Conservation (phyloP, 768 basidiomycete genomes). For the Myochromella boudieri region DNA sequence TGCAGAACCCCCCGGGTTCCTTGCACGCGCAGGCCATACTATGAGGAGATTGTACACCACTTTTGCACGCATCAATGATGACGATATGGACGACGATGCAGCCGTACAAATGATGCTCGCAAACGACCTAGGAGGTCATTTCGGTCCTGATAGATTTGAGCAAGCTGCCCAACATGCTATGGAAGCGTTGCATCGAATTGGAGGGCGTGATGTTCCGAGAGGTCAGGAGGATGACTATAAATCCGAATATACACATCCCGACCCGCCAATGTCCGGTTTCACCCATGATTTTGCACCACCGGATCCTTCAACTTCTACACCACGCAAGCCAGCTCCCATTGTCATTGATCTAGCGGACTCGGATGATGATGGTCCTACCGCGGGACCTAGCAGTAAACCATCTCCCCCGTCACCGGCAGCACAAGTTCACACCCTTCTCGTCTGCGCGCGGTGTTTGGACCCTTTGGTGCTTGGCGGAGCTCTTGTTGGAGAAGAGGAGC, state of each 20-base stretch:
- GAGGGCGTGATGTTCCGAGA: constrained; percentile 1
- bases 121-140: constrained; percentile 3
- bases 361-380: constrained; percentile 34
- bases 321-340: constrained; percentile 26
- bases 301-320: constrained; percentile 23
- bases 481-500: constrained; percentile 44
- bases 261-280: constrained; percentile 57
- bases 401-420: constrained; percentile 8
- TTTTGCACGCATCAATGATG: constrained; percentile 5
- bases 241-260: constrained; percentile 64
- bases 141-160: constrained; percentile 4
- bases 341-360: constrained; percentile 33
- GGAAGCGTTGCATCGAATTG: constrained; percentile 7
- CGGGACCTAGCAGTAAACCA: constrained; percentile 9
- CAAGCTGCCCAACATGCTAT: constrained; percentile 3
- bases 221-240: constrained; percentile 43
- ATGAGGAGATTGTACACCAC: constrained; percentile 15
- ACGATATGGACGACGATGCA: constrained; percentile 15
- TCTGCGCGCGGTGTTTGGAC: constrained; percentile 67
- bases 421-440: constrained; percentile 44
- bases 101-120: constrained; percentile 14
- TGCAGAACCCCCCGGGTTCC: constrained; percentile 15
- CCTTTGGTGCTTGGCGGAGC: constrained; percentile 58
- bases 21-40: constrained; percentile 12
- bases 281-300: constrained; percentile 63